Evolutionary conservation across 768 basidiomycete species (phyloP), one percentile per base, ranked within the genome.

Genomic region (Tricholoma hemisulphureum): DNA sequence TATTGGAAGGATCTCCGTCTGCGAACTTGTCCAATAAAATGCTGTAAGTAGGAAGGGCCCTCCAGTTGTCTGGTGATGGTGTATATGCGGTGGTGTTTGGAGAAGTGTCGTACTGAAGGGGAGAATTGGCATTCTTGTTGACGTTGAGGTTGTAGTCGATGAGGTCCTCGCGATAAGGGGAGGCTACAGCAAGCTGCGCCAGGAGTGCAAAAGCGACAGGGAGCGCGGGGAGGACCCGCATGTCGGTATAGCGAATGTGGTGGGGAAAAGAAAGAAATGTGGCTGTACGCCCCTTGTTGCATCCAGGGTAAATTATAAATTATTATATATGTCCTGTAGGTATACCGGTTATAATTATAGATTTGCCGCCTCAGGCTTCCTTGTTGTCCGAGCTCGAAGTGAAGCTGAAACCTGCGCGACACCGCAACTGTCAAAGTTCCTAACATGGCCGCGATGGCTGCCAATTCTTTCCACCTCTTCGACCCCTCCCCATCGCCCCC

Each of bases 11-110:
- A 69, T 94, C 90, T 1, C 95, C 95, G 64, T 96, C 93, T 13
- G 93, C 93, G 68, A 92, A 96, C 74, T 96, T 96, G 81, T 97
- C 95, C 63, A 95, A 72, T 51, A 96, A 86, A 65, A 93, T 65
- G 41, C 88, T 91, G 68, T 94, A 94, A 51, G 85, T 79, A 1
- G 92, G 91, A 10, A 93, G 73, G 6, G 83, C 75, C 18, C 95
- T 85, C 95, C 95, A 97, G 72, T 97, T 97, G 13, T 61, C 46
- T 0, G 95, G 95, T 0, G 93, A 95, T 0, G 83, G 80, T 0
- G 84, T 89, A 71, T 95, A 95, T 8, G 81, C 85, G 1, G 74
- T 75, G 63, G 85, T 89, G 2, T 80, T 72, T 37, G 89, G 83
- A 54, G 77, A 75, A 2, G 89, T 71, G 53, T 74, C 69, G 68